Conservation (phyloP, 176 grass and related monocot species). For the Aegilops speltoides region DNA sequence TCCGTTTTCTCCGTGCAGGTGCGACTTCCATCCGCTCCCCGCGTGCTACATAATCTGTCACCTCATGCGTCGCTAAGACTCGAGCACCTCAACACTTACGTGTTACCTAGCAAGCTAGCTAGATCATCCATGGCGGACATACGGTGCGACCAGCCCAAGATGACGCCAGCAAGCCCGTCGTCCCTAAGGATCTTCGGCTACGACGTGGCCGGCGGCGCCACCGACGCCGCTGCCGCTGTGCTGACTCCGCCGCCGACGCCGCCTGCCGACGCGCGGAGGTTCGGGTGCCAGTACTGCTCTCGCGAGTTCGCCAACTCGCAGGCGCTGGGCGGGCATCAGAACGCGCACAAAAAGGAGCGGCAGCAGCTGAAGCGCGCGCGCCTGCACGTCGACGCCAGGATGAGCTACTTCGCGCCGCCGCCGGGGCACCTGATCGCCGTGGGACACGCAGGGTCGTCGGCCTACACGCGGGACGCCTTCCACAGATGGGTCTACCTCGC, state of each 20-base stretch:
- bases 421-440: constrained; percentile 28
- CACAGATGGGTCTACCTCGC: constrained; percentile 68
- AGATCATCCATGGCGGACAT: constrained; percentile 42
- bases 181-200: constrained; percentile 26
- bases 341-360: constrained; percentile 99
- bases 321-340: constrained; percentile 98
- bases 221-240: background rate
- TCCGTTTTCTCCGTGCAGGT: constrained; percentile 35
- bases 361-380: constrained; percentile 84
- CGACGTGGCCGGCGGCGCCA: background rate
- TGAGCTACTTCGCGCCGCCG: constrained; percentile 31
- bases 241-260: background rate
- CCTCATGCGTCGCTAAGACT: background rate
- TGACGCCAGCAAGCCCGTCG: background rate
- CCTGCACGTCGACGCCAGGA: constrained; percentile 19
- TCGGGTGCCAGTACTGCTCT: constrained; percentile 99
- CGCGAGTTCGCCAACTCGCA: constrained; percentile 99
- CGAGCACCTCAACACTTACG: background rate
- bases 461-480: constrained; percentile 2
- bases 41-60: constrained; percentile 19
- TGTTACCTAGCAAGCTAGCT: background rate
- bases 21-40: background rate
- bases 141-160: constrained; percentile 37
- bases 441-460: constrained; percentile 15
- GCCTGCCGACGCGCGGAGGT: constrained; percentile 37